phyloP scores from a whole-genome alignment of 148 eudicot species.

The Pharnaceum exiguum region DNA sequence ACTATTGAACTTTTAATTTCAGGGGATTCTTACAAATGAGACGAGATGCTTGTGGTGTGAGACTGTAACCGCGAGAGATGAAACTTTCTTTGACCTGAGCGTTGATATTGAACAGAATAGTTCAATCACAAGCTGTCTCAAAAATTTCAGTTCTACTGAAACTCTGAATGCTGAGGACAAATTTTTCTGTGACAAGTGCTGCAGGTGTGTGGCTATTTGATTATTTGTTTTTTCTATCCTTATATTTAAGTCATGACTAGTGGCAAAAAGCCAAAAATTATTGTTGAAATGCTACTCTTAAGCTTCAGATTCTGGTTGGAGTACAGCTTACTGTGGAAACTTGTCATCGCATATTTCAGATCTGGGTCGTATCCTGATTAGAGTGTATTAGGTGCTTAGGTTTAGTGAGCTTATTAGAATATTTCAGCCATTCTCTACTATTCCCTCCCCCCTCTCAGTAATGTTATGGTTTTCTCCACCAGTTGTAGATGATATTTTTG shows the following conservation, averaged over 20 bases:
- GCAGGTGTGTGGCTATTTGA: slow-evolving; percentile 42
- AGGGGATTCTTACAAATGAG: slow-evolving; percentile 86
- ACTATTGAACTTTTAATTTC: slow-evolving; percentile 8
- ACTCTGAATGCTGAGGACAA: slow-evolving; percentile 93
- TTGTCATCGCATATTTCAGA: too few species aligned
- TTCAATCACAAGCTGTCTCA: slow-evolving; percentile 80
- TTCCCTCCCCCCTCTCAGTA: too few species aligned
- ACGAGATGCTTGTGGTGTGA: slow-evolving; percentile 85
- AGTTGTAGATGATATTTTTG: too few species aligned
- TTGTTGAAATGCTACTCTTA: too few species aligned
- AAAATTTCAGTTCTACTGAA: slow-evolving; percentile 87
- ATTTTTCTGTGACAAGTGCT: slow-evolving; percentile 88
- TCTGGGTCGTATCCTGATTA: too few species aligned
- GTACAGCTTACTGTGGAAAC: too few species aligned
- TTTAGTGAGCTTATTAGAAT: neutral
- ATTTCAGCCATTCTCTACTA: too few species aligned
- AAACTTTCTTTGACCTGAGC: slow-evolving; percentile 80
- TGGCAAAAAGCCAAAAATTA: too few species aligned
- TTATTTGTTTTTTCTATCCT: neutral
- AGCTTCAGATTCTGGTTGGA: neutral
- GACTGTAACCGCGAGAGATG: slow-evolving; percentile 89
- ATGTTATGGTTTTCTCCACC: too few species aligned
- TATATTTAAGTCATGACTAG: too few species aligned
- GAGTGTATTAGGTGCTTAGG: neutral
- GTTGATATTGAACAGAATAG: slow-evolving; percentile 89